Conservation (phyloP, 106 monocot species). For the Dendrobium huoshanense region DNA sequence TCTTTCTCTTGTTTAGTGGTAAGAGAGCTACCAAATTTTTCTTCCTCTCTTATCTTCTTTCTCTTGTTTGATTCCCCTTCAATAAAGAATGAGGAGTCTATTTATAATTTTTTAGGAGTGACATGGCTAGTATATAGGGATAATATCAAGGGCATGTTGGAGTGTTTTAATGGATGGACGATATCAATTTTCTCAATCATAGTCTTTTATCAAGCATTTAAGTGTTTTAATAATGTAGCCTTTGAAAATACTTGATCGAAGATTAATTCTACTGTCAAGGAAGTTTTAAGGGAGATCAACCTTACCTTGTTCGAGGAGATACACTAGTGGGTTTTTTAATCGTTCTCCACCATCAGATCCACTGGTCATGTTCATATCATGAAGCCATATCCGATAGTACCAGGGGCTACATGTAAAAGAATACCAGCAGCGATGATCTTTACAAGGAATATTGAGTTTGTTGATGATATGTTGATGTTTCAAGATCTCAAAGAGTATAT, state of each 20-base stretch:
- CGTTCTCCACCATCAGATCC: slow-evolving; percentile 40
- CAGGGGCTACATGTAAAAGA: slow-evolving; percentile 39
- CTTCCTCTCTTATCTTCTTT: no score
- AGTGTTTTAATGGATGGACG: no score
- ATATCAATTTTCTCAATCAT: no score
- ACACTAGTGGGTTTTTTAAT: slow-evolving; percentile 50
- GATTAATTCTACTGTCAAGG: slow-evolving; percentile 30
- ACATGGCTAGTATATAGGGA: no score
- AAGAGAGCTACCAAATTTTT: no score
- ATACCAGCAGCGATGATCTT: slow-evolving; percentile 67
- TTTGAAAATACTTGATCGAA: slow-evolving; percentile 18
- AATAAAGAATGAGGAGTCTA: no score
- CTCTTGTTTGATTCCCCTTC: no score
- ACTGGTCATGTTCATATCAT: slow-evolving; percentile 23
- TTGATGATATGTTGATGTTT: slow-evolving; percentile 72
- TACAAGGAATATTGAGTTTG: slow-evolving; percentile 80
- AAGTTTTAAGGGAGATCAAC: slow-evolving; percentile 54
- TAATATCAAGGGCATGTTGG: no score
- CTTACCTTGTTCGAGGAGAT: slow-evolving; percentile 53
- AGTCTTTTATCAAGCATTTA: no score
- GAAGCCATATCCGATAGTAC: slow-evolving; percentile 50
- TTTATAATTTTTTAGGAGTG: no score
- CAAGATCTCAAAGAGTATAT: slow-evolving; percentile 63
- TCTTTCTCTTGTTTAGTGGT: no score
- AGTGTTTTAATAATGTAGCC: neutral